Evolutionary conservation across 495 filamentous ascomycete species (phyloP).

Genomic region (Chaetomium cochliodes): DNA sequence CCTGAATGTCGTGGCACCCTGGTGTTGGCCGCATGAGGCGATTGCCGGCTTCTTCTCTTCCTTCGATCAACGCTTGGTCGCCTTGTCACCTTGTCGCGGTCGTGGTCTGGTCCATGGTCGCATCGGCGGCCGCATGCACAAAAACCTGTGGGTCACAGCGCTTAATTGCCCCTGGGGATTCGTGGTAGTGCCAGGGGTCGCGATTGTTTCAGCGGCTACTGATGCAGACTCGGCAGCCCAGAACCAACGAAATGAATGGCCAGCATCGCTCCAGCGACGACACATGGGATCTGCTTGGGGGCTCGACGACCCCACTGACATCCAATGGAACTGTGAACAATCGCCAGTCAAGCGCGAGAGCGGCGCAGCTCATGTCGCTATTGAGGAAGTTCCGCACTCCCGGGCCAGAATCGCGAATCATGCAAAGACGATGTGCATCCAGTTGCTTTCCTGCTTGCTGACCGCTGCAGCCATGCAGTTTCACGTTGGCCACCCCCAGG

Average conservation of each 20-base stretch:
- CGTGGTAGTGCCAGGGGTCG: not conserved
- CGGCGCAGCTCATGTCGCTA: constrained; percentile 1
- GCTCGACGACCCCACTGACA: not conserved
- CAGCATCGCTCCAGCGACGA: constrained; percentile 6
- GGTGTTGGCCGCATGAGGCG: not conserved
- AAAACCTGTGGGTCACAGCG: not conserved
- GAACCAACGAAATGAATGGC: constrained; percentile 14
- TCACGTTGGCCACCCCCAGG: not conserved
- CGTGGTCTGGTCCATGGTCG: not conserved
- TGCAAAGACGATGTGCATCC: not conserved
- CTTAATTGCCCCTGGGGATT: constrained; percentile 11
- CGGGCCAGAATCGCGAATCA: not conserved
- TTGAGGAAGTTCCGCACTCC: not conserved
- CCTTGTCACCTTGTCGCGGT: too few relatives aligned
- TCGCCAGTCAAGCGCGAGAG: not conserved
- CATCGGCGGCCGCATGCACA: not conserved
- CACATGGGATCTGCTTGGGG: not conserved
- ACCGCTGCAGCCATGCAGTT: constrained; percentile 1
- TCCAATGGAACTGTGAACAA: not conserved
- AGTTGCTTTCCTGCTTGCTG: not conserved
- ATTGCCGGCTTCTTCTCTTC: too few relatives aligned
- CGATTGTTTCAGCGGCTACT: constrained; percentile 19
- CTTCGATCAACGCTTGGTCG: not conserved
- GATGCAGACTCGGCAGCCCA: not conserved
- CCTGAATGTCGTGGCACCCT: constrained; percentile 8